Base-by-base conservation (phyloP, 2,329 filamentous ascomycete genomes). In the Trichoderma koningiopsis region DNA sequence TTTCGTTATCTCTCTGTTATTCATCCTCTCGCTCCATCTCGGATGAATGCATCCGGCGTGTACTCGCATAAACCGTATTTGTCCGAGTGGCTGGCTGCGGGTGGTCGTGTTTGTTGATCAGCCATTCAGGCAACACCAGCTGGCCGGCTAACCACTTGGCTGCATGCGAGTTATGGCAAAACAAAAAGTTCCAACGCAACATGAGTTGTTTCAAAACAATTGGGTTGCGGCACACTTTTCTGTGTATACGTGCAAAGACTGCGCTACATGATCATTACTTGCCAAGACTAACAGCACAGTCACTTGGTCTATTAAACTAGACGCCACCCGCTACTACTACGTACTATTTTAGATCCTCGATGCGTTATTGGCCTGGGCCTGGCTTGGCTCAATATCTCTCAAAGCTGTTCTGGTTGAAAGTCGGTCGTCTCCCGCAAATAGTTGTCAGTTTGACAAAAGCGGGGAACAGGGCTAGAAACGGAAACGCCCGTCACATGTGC, bases 91-190 rank as follows among this genome's bases (percentile, higher is more conserved):
- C 61, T 33, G 29, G 62, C 35, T 47, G 61, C 24, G 49, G 40
- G 40, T 8, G 40, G 13, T 49, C n/a, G 14, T 53, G 33, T 27
- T 53, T 56, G 35, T 68, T 62, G 58, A 68, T 58, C 37, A 59
- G 47, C 68, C 67, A 68, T 33, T 68, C 67, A 64, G 27, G 49
- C 60, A 69, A 66, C 68, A 58, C 52, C 60, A 65, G 60, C 60
- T 69, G 61, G 58, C 68, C 49, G 40, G 47, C 53, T 31, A 43
- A 19, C 49, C 29, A 19, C 13, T 22, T 40, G 61, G 33, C 61
- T 56, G 49, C 61, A 64, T 64, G 49, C 24, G 40, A 43, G 16
- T n/a, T 43, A 43, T 43, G 40, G 40, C 7, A n/a, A n/a, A n/a
- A 40, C 10, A 43, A 29, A 35, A 22, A 27, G 11, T 22, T 24